These are phyloP conservation scores for Ceratocystis variospora DNA, from an alignment of 2,329 filamentous ascomycete species.

Conservation along the genomic window DNA sequence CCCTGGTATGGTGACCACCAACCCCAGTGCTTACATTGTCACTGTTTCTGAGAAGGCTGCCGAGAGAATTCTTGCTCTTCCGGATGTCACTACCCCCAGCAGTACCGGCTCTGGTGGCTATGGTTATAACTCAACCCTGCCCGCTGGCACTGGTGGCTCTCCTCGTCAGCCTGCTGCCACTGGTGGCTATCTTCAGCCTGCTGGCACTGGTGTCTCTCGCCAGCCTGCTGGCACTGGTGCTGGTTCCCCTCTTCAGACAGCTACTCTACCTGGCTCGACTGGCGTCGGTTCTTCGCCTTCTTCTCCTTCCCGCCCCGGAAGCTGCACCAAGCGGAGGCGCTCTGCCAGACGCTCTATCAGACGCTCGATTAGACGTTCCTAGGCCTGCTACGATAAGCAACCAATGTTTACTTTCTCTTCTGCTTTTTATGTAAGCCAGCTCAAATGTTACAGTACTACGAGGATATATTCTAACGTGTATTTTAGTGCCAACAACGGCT, in stretches of 20 bases:
- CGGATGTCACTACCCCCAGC: not conserved
- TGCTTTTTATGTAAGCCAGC: not conserved
- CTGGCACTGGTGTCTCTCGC: not conserved
- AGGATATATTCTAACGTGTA: not conserved
- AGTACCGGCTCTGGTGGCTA: not conserved
- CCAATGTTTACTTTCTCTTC: slow-evolving; percentile 1
- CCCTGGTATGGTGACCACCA: slow-evolving; percentile 54
- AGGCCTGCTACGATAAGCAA: not conserved
- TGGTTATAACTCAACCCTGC: not conserved
- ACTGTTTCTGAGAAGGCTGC: slow-evolving; percentile 49
- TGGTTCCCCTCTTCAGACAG: not conserved
- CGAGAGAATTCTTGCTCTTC: slow-evolving; percentile 23
- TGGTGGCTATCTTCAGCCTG: not conserved
- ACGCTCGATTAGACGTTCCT: not conserved
- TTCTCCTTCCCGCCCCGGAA: not conserved
- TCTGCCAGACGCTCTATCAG: not conserved
- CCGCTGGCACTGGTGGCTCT: not conserved
- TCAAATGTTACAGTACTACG: not conserved
- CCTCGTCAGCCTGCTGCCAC: not conserved
- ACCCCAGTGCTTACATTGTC: slow-evolving; percentile 53
- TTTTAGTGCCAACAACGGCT: not conserved
- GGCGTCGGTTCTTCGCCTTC: not conserved
- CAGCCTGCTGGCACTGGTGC: not conserved
- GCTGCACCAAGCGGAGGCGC: not conserved
- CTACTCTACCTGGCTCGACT: not conserved